Evolutionary conservation across 169 alveolate genomes (phyloP), one percentile per base, ranked within the genome.

Genomic region (Perkinsus olseni): DNA sequence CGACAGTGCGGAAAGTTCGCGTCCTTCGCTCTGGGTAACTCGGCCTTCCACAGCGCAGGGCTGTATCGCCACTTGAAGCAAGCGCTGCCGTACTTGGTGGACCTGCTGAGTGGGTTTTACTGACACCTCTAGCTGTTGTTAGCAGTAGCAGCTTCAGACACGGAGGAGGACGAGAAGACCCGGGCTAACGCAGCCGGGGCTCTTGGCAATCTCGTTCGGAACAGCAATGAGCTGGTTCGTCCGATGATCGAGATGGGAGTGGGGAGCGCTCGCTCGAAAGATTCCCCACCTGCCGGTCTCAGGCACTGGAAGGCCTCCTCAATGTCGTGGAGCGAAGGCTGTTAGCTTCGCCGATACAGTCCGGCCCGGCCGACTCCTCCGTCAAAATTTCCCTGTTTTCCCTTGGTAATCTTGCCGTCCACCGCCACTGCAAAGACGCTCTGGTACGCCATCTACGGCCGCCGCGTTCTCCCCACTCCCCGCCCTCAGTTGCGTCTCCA

Each of bases 121-220:
- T 62, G 82, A 8, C 82, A 62, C 13, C 31, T 62, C 31, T 13
- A 62, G 82, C 31, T 62, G 82, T 62, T 21, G 36, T 62, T 28
- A 6, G 10, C 34, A 8, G 31, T 62, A 24, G 50, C 11, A 3
- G 11, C 34, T 13, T 4, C 82, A 62, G 82, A 62, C 17, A 62
- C 34, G 98, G 97, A 31, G 93, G 95, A 95, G 37, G 99, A 97
- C 94, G 99, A 97, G 94, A 97, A 97, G 94, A 97, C 98, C 0
- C 96, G 99, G 95, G 98, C 98, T 0, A 97, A 97, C 95, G 98
- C 98, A 39, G 99, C 99, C 0, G 99, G 99, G 74, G 99, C 99
- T 4, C 92, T 97, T 91, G 99, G 99, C 4, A 97, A 97, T 93
- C 97, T 97, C 92, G 99, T 97, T 0, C 95, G 99, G 92, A 97